A percentile compares a stretch with the other conserved stretches of the same genome.
Conservation (phyloP, 1,139 yeast genomes). For the Saccharomyces pastorianus region DNA sequence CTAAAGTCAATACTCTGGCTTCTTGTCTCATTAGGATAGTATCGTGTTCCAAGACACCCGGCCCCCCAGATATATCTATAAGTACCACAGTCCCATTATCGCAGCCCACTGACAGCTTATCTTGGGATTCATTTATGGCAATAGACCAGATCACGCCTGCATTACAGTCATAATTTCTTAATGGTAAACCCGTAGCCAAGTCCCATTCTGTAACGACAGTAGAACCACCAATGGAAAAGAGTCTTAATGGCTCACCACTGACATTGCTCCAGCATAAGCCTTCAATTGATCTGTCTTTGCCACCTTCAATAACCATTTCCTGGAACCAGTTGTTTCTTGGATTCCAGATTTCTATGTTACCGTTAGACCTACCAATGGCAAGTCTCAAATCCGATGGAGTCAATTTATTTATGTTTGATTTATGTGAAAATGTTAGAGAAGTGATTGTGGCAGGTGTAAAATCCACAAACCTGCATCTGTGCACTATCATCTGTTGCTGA, state of each 20-base stretch:
- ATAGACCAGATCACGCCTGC: slow-evolving; percentile 93
- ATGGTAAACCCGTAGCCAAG: slow-evolving; percentile 61
- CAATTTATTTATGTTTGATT: slow-evolving; percentile 39
- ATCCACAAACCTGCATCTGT: slow-evolving; percentile 89
- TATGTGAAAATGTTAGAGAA: slow-evolving; percentile 70
- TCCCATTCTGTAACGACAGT: slow-evolving; percentile 93
- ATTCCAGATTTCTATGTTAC: slow-evolving; percentile 94
- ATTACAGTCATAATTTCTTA: slow-evolving; percentile 76
- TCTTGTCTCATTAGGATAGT: slow-evolving; percentile 77
- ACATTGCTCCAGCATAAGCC: slow-evolving; percentile 70
- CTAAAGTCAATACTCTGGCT: slow-evolving; percentile 67
- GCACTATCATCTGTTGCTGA: slow-evolving; percentile 35
- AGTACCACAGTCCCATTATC: slow-evolving; percentile 89
- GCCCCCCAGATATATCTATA: slow-evolving; percentile 78
- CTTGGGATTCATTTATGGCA: slow-evolving; percentile 53
- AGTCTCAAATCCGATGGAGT: slow-evolving; percentile 62
- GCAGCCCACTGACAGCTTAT: slow-evolving; percentile 80
- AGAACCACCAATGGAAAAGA: slow-evolving; percentile 92
- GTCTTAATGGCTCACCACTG: slow-evolving; percentile 48
- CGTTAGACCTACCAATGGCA: slow-evolving; percentile 90
- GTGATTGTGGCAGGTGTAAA: slow-evolving; percentile 82
- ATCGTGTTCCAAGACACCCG: slow-evolving; percentile 70
- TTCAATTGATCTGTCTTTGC: slow-evolving; percentile 77
- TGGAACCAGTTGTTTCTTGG: slow-evolving; percentile 58
- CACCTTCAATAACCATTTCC: slow-evolving; percentile 65